Conservation (phyloP, 2,329 filamentous ascomycete species). For the Ceratocystis alfenasii region DNA sequence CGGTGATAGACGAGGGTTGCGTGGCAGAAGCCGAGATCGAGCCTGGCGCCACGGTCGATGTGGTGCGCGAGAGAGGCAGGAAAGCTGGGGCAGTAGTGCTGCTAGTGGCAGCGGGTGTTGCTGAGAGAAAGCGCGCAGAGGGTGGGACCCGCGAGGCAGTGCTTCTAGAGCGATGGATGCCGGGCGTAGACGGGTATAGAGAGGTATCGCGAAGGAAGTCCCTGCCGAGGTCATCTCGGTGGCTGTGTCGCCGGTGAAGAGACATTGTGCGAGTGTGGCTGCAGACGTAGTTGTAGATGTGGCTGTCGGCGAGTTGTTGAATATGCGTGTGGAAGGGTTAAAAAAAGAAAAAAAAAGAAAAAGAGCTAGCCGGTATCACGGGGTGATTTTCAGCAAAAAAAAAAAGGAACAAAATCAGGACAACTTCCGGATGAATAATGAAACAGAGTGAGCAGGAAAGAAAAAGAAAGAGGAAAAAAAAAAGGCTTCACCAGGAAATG, state of each 20-base stretch:
- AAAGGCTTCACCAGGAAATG: background rate
- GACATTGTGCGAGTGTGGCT: background rate
- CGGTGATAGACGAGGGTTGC: constrained; percentile 22
- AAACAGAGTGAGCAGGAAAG: background rate
- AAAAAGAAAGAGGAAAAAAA: background rate
- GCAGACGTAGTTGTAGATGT: background rate
- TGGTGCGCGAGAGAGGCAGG: constrained; percentile 11
- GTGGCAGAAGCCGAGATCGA: constrained; percentile 27
- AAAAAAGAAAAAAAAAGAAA: background rate
- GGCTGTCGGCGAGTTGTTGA: background rate
- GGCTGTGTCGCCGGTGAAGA: constrained; percentile 7
- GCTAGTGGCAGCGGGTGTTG: background rate
- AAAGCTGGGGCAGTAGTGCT: constrained; percentile 1
- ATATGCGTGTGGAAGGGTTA: background rate
- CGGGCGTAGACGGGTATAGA: background rate
- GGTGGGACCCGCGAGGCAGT: background rate
- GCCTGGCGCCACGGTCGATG: constrained; percentile 8
- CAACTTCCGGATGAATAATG: background rate
- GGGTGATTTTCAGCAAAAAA: background rate
- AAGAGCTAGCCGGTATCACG: background rate
- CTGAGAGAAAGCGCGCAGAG: background rate
- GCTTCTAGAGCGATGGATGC: constrained; percentile 7
- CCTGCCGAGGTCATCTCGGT: background rate
- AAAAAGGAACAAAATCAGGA: background rate
- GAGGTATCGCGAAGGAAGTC: background rate